These are phyloP conservation scores for Arthrobotrys sphaeroides DNA, from an alignment of 2,329 filamentous ascomycete species.

Conservation along the genomic window DNA sequence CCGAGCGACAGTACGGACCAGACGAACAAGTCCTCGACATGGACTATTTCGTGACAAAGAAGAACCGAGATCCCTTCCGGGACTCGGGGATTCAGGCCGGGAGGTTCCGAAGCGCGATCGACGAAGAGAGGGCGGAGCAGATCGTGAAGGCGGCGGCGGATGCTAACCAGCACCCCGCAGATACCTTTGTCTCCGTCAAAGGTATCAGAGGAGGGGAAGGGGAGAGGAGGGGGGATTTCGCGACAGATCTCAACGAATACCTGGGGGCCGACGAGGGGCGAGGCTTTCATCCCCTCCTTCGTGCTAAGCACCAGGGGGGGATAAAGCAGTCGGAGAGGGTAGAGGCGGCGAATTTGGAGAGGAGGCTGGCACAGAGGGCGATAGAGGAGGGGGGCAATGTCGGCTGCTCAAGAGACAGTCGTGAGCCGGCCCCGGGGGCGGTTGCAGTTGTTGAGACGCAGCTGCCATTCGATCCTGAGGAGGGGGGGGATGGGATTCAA, in stretches of 20 bases:
- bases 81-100: not conserved
- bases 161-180: not conserved
- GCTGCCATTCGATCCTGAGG: not conserved
- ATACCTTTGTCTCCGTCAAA: not conserved
- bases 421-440: too few species aligned
- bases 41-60: not conserved
- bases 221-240: not conserved
- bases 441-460: not conserved
- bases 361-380: not conserved
- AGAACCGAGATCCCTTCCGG: not conserved
- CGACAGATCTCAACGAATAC: not conserved
- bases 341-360: not conserved
- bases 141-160: not conserved
- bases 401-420: too few species aligned
- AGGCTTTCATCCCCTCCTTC: not conserved
- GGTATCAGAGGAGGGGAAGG: not conserved
- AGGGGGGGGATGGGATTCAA: too few species aligned
- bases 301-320: not conserved
- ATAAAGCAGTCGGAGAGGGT: not conserved
- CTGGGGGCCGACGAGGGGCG: not conserved
- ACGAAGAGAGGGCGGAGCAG: conserved; percentile 8
- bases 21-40: not conserved
- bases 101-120: not conserved
- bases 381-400: too few species aligned
- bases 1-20: not conserved